Base-by-base conservation (phyloP, 1,139 yeast genomes). In the Taiozyma sp. region DNA sequence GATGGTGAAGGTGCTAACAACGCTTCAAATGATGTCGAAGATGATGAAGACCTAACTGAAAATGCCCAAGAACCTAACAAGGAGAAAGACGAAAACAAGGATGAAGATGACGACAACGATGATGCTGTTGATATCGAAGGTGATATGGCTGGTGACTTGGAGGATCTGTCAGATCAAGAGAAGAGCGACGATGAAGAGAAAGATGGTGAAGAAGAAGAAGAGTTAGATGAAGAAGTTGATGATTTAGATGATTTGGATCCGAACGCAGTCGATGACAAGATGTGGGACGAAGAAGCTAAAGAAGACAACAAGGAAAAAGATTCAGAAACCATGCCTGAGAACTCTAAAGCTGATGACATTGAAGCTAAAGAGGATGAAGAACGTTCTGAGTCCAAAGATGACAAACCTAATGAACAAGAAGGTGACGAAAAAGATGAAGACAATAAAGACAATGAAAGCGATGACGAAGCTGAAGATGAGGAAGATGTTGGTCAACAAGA, bases 211-310 rank as follows among this genome's bases (percentile, higher is more conserved):
- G 78, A 79, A 2, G 71, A 72, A 8, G 75, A 83, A 51, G 89
- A 84, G 2, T 66, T 91, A 54, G 97, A 92, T 62, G 98, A 93
- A 60, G 95, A 91, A 64, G 78, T 92, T 50, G 98, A 95, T 58
- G 90, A 91, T 61, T 74, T 92, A 43, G 96, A 91, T 65, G 95
- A 90, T 51, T 75, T 87, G 54, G 98, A 93, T 74, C 97, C 97
- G 2, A 89, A 92, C 68, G 96, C 96, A 7, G 82, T 93, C 48
- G 99, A 95, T 67, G 99, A 95, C 61, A 93, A 93, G 72, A 89
- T 93, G 97, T 93, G 99, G 99, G 96, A 93, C 63, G 98, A 91
- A 64, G 91, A 92, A 66, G 87, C 87, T 14, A 79, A 83, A 51
- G 92, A 87, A 13, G 83, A 83, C 51, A 77, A 79, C 43, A 84